Base-by-base conservation (phyloP, 2,329 filamentous ascomycete genomes). In the Stemphylium vesicarium region DNA sequence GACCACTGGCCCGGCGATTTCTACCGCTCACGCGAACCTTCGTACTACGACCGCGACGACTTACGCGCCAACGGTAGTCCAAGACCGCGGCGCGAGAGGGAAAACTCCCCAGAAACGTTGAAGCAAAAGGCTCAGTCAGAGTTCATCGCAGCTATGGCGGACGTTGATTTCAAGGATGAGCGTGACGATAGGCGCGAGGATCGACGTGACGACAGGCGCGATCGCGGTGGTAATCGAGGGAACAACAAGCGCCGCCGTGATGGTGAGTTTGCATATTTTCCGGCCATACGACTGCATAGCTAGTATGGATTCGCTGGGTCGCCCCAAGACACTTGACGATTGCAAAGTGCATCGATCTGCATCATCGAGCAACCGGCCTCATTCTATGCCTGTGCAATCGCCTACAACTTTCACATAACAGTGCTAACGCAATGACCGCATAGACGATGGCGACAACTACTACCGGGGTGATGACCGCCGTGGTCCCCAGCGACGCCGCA, bases 171-270 rank as follows among this genome's bases (percentile, higher is more conserved):
- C n/a, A 68, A 56, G 45, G 67, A 72, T 24, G 70, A 71, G 56
- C 60, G 65, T 35, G 68, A 68, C 15, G 72, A 73, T 38, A 56
- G 66, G 50, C 66, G 69, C 42, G 65, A 68, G 32, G 43, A 53
- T 37, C 37, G 50, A 53, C 50, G 50, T 49, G 50, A 69, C 15
- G 72, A 73, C 33, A 57, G 66, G 50, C 65, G 69, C 39, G 65
- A 68, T 39, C 52, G 52, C 32, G 64, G 69, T 45, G 65, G 63
- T 43, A 54, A 61, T 44, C 62, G 67, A 57, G 65, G 65, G 40
- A 59, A 62, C 35, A 64, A 66, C 59, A 72, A 73, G 63, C 65
- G 71, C 12, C 69, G 68, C 35, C 68, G 69, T 37, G 70, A 74
- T 60, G 71, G 71, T 73, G 47, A 62, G 64, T 56, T 51, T 54